A percentile compares a stretch with the other conserved stretches of the same genome.
phyloP scores from a whole-genome alignment of 1,139 yeast genomes.

The Ogataea hybrid region DNA sequence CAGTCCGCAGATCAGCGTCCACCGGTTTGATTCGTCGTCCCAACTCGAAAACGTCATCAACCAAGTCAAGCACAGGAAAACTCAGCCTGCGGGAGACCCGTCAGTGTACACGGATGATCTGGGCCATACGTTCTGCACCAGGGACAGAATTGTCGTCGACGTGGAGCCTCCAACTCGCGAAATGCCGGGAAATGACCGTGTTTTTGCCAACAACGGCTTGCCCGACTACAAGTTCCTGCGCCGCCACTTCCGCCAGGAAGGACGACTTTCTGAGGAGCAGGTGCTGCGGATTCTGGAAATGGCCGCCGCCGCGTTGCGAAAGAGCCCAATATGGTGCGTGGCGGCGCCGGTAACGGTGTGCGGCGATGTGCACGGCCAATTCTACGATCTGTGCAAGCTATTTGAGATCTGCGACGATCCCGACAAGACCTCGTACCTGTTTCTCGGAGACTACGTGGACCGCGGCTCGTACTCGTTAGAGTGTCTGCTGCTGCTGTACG shows the following conservation, averaged over 20 bases:
- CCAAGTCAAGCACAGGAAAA: slow-evolving; percentile 1
- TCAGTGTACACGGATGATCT: slow-evolving; percentile 3
- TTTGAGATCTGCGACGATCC: slow-evolving; percentile 97
- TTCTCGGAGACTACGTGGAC: slow-evolving; percentile 96
- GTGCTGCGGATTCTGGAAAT: slow-evolving; percentile 61
- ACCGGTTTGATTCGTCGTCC: not conserved
- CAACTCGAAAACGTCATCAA: slow-evolving; percentile 2
- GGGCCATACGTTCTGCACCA: slow-evolving; percentile 4
- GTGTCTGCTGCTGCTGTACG: slow-evolving; percentile 77
- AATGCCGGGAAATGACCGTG: slow-evolving; percentile 65
- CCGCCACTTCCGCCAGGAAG: slow-evolving; percentile 77
- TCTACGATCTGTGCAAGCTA: slow-evolving; percentile 81
- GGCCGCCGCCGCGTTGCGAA: slow-evolving; percentile 63
- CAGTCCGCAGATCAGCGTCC: slow-evolving; percentile 1
- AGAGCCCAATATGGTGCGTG: slow-evolving; percentile 78
- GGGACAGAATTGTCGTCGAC: slow-evolving; percentile 1
- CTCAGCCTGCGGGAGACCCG: slow-evolving; percentile 1
- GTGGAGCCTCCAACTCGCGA: slow-evolving; percentile 14
- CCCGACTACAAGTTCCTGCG: slow-evolving; percentile 75
- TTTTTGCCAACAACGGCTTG: slow-evolving; percentile 58
- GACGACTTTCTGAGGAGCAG: slow-evolving; percentile 75
- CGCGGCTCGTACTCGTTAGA: slow-evolving; percentile 98
- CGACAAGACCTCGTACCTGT: slow-evolving; percentile 68
- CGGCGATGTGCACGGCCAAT: slow-evolving; percentile 97
- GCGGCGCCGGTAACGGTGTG: slow-evolving; percentile 95